Percentiles rank a stretch among this genome's conserved stretches.
phyloP scores from a whole-genome alignment of 345 rosid species.

The Citrus medica region DNA sequence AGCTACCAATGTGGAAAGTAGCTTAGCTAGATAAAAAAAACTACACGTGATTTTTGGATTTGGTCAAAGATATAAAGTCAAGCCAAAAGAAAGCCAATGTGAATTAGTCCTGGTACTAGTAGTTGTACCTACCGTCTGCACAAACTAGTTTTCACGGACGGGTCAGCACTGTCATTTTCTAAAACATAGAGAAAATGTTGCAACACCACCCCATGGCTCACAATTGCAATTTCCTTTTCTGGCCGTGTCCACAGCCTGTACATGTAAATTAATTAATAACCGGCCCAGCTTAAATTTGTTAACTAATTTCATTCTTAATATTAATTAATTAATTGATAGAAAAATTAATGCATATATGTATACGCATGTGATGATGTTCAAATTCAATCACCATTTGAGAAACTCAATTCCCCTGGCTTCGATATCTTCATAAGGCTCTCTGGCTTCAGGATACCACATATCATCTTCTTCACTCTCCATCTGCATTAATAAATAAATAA shows the following conservation, averaged over 20 bases:
- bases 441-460: constrained; percentile 45
- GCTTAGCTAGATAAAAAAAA: too few relatives aligned
- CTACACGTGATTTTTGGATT: neutral
- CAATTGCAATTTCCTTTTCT: neutral
- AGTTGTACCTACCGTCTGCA: neutral
- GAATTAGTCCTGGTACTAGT: neutral
- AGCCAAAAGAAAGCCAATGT: neutral
- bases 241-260: constrained; percentile 6
- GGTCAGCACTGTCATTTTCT: neutral
- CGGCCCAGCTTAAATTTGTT: neutral
- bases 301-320: neutral
- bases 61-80: neutral
- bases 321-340: neutral
- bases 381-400: constrained; percentile 41
- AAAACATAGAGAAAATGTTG: neutral
- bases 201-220: constrained; percentile 17
- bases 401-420: constrained; percentile 55
- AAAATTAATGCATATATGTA: too few relatives aligned
- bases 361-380: neutral
- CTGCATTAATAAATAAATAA: constrained; percentile 19
- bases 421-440: constrained; percentile 54
- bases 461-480: constrained; percentile 67
- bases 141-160: neutral
- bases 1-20: neutral
- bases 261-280: neutral